Evolutionary conservation across 495 filamentous ascomycete species (phyloP).

Genomic region (Cercophora samala): DNA sequence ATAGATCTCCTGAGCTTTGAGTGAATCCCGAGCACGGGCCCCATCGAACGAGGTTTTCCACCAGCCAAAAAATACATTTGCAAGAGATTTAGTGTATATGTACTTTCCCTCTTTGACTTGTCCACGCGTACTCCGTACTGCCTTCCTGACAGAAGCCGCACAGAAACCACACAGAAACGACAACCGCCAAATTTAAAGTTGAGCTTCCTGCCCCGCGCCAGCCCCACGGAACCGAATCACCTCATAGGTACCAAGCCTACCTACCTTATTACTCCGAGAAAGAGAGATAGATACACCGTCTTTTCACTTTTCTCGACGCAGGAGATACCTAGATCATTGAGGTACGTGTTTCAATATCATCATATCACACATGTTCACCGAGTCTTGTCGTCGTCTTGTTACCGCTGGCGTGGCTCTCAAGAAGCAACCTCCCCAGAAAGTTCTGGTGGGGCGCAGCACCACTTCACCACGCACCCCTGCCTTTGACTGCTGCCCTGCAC

Average conservation of each 20-base stretch:
- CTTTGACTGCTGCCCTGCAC: slow-evolving; percentile 14
- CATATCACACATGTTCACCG: neutral
- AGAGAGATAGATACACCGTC: neutral
- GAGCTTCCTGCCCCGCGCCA: neutral
- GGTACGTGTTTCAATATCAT: neutral
- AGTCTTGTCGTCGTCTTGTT: neutral
- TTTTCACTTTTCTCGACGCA: neutral
- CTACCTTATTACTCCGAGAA: too few species aligned
- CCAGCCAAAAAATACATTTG: too few species aligned
- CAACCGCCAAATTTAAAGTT: neutral
- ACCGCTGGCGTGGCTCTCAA: too few species aligned
- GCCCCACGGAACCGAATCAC: neutral
- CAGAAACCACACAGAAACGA: neutral
- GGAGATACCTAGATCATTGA: neutral
- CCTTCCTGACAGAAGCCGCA: too few species aligned
- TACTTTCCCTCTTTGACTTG: neutral
- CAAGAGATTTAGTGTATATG: neutral
- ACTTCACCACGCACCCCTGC: slow-evolving; percentile 3
- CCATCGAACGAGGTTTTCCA: neutral
- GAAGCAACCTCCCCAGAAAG: neutral
- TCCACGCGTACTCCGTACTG: too few species aligned
- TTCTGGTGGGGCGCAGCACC: neutral
- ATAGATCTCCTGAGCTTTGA: neutral
- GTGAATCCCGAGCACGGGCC: neutral
- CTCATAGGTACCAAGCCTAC: too few species aligned